Conservation (phyloP, 345 rosid genomes). For the Camelina sativa region DNA sequence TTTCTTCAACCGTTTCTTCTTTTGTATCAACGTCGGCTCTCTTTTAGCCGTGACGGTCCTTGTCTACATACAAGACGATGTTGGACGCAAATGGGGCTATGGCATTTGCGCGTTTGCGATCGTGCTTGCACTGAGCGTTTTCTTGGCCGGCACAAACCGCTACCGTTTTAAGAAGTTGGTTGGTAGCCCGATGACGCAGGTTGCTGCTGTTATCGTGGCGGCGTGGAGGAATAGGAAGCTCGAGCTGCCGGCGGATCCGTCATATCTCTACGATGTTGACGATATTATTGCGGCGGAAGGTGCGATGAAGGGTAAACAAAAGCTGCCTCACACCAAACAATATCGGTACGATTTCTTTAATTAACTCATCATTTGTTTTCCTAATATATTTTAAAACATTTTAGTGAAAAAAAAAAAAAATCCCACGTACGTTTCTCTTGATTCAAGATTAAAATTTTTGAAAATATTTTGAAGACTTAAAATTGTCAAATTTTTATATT, state of each 20-base stretch:
- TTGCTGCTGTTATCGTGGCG: slow-evolving; percentile 64
- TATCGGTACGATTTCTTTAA: slow-evolving; percentile 58
- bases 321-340: slow-evolving; percentile 71
- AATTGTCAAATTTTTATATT: neutral
- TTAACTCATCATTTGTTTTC: neutral
- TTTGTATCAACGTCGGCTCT: slow-evolving; percentile 83
- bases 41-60: slow-evolving; percentile 82
- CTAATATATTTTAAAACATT: neutral
- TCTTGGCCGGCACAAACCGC: slow-evolving; percentile 73
- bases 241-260: slow-evolving; percentile 65
- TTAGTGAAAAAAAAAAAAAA: neutral
- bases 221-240: slow-evolving; percentile 71
- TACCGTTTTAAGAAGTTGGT: slow-evolving; percentile 85
- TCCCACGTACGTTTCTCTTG: slow-evolving; percentile 18
- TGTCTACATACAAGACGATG: slow-evolving; percentile 84
- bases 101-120: slow-evolving; percentile 85
- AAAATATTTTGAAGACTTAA: neutral
- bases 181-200: slow-evolving; percentile 95
- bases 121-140: slow-evolving; percentile 56
- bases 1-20: slow-evolving; percentile 96
- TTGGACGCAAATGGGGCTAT: slow-evolving; percentile 90
- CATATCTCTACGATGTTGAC: slow-evolving; percentile 58
- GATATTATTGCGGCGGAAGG: slow-evolving; percentile 53
- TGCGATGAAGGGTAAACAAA: slow-evolving; percentile 66
- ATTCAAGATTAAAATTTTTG: neutral